Evolutionary conservation across 2,329 filamentous ascomycete genomes (phyloP).

Genomic region (Trichoderma semiorbis): DNA sequence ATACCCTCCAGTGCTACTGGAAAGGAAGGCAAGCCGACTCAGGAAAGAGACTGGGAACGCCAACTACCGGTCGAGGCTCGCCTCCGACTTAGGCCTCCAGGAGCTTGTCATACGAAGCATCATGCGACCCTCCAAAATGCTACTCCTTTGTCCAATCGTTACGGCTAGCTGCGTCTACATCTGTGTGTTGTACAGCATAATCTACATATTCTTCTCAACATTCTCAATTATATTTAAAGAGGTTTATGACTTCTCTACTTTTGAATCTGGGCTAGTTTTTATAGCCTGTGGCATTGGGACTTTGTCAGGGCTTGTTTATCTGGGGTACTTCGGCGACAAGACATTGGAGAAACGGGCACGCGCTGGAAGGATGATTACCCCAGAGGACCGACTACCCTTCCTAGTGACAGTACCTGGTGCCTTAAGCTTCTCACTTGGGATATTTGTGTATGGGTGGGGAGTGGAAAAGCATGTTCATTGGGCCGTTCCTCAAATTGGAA

Average conservation of each 20-base stretch:
- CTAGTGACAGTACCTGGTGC: not conserved
- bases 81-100: not conserved
- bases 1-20: not conserved
- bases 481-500: not conserved
- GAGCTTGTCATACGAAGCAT: not conserved
- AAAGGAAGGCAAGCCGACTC: not conserved
- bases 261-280: not conserved
- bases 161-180: not conserved
- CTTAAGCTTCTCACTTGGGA: not conserved
- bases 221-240: not conserved
- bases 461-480: not conserved
- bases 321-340: not conserved
- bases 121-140: not conserved
- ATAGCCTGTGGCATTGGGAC: not conserved
- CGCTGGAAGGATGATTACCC: not conserved
- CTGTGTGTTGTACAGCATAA: not conserved
- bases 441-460: not conserved
- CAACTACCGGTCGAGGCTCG: not conserved
- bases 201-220: not conserved
- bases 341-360: not conserved
- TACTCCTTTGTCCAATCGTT: not conserved
- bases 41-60: not conserved
- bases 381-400: not conserved
- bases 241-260: not conserved
- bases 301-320: not conserved